phyloP scores from a whole-genome alignment of 495 filamentous ascomycete species.

The Xylaria longipes region DNA sequence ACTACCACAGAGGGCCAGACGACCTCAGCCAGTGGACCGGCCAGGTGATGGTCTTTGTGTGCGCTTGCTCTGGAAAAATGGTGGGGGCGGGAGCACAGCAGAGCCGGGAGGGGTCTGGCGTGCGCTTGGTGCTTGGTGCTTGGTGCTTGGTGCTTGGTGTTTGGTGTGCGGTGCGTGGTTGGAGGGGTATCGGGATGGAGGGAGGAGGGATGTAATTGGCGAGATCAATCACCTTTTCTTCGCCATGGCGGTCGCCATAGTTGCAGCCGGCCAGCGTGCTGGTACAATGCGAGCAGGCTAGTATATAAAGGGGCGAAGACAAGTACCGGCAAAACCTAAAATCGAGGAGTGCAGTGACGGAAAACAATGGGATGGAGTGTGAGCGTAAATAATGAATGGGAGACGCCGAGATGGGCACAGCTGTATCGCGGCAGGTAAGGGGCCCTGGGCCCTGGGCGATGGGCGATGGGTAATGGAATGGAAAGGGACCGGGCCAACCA shows the following conservation, averaged over 20 bases:
- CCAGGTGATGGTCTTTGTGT: slow-evolving; percentile 23
- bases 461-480: neutral
- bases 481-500: slow-evolving; percentile 7
- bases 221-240: slow-evolving; percentile 39
- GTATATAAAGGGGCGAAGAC: slow-evolving; percentile 37
- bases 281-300: slow-evolving; percentile 22
- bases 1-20: neutral
- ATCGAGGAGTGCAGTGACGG: slow-evolving; percentile 12
- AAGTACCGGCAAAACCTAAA: slow-evolving; percentile 14
- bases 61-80: slow-evolving; percentile 22
- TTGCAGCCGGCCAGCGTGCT: slow-evolving; percentile 30
- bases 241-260: slow-evolving; percentile 33
- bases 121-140: neutral
- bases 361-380: slow-evolving; percentile 19
- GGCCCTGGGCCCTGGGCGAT: neutral
- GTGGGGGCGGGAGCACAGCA: slow-evolving; percentile 25
- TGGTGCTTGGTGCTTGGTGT: neutral
- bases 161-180: neutral
- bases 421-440: neutral
- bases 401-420: slow-evolving; percentile 8
- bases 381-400: slow-evolving; percentile 4
- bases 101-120: slow-evolving; percentile 17
- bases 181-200: slow-evolving; percentile 23
- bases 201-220: slow-evolving; percentile 7
- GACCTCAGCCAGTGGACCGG: slow-evolving; percentile 11